Percentiles rank a stretch among this genome's conserved stretches.
phyloP scores from a whole-genome alignment of 352 stramenopile genomes.

The Phytophthora uliginosa region DNA sequence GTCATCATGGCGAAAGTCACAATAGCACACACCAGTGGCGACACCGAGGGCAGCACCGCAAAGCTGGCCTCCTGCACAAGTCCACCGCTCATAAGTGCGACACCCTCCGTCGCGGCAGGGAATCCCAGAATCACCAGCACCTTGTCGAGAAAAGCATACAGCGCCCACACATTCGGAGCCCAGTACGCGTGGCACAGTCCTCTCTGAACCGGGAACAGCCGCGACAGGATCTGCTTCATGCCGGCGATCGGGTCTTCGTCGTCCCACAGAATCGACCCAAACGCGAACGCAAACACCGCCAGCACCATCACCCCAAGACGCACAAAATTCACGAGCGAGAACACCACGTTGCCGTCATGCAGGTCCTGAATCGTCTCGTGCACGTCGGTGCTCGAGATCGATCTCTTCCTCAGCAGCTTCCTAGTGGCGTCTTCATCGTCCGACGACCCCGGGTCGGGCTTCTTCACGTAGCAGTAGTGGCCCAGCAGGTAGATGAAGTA shows the following conservation, averaged over 20 bases:
- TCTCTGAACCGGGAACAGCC: slow-evolving; percentile 97
- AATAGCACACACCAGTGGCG: slow-evolving; percentile 76
- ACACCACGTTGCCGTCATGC: slow-evolving; percentile 62
- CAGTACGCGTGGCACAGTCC: slow-evolving; percentile 99
- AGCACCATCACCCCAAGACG: slow-evolving; percentile 89
- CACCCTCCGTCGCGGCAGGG: slow-evolving; percentile 36
- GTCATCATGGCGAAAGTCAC: slow-evolving; percentile 86
- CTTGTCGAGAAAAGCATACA: slow-evolving; percentile 95
- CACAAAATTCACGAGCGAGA: slow-evolving; percentile 81
- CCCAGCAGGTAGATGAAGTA: slow-evolving; percentile 97
- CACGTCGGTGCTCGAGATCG: slow-evolving; percentile 77
- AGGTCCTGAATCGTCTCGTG: slow-evolving; percentile 76
- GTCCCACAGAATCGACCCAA: slow-evolving; percentile 74
- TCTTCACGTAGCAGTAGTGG: slow-evolving; percentile 90
- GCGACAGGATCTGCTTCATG: slow-evolving; percentile 90
- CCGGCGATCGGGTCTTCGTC: slow-evolving; percentile 62
- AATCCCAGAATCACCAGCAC: slow-evolving; percentile 68
- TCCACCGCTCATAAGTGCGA: slow-evolving; percentile 87
- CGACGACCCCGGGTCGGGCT: slow-evolving; percentile 18
- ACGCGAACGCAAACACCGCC: slow-evolving; percentile 82
- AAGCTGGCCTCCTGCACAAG: slow-evolving; percentile 87
- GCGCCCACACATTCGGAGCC: slow-evolving; percentile 98
- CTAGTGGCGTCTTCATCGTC: slow-evolving; percentile 22
- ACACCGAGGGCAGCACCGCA: slow-evolving; percentile 73
- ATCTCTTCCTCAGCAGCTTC: slow-evolving; percentile 59